These are phyloP conservation scores for Alternaria solani DNA, from an alignment of 2,329 filamentous ascomycete genomes.

Conservation along the genomic window DNA sequence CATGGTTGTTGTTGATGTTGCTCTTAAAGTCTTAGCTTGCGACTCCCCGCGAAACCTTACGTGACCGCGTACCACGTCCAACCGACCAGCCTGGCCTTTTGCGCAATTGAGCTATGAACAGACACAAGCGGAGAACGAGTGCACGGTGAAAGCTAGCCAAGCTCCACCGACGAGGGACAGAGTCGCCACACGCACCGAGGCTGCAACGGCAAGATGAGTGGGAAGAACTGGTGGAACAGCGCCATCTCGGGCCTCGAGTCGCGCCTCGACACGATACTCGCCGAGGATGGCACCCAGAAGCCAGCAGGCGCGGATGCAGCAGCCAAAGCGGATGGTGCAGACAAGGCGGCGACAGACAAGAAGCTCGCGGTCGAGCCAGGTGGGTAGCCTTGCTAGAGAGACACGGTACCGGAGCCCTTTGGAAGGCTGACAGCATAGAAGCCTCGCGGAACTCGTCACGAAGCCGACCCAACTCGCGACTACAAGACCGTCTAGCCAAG, in stretches of 20 bases:
- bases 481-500: conserved; percentile 89
- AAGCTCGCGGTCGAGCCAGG: conserved; percentile 45
- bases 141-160: conserved; percentile 41
- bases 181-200: not conserved
- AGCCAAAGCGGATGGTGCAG: conserved; percentile 42
- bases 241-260: conserved; percentile 95
- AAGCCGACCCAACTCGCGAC: conserved; percentile 75
- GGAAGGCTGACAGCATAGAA: conserved; percentile 47
- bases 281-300: conserved; percentile 71
- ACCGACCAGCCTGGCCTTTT: conserved; percentile 39
- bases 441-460: conserved; percentile 71
- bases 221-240: conserved; percentile 62
- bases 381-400: conserved; percentile 26
- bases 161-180: conserved; percentile 9
- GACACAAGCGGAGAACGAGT: conserved; percentile 36
- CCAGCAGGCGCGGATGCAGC: conserved; percentile 51
- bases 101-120: conserved; percentile 43
- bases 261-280: conserved; percentile 87
- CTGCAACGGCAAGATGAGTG: conserved; percentile 34
- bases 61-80: conserved; percentile 33
- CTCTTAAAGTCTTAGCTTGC: conserved; percentile 18
- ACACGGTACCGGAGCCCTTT: not conserved
- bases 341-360: conserved; percentile 37
- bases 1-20: not conserved
- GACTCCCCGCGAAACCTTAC: conserved; percentile 32